These are phyloP conservation scores for Pichia sp. DNA, from an alignment of 1,139 yeast genomes.

Conservation along the genomic window DNA sequence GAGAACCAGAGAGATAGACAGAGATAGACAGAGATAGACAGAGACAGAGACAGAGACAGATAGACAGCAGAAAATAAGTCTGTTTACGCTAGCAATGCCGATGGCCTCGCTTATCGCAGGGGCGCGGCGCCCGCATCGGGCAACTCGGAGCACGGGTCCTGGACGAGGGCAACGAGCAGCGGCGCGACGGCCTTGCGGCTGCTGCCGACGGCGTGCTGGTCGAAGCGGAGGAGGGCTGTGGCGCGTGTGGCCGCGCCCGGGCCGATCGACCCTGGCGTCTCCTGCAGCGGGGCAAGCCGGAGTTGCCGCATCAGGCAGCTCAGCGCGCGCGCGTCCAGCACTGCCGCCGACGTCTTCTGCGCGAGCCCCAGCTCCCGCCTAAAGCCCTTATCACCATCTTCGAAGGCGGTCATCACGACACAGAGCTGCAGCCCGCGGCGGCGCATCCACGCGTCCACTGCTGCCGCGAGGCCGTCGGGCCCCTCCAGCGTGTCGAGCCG, in stretches of 20 bases:
- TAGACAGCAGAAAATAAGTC: too few relatives aligned
- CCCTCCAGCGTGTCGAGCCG: neutral
- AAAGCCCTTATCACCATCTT: neutral
- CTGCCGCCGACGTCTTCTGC: neutral
- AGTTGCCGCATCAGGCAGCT: constrained; percentile 2
- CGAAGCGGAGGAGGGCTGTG: neutral
- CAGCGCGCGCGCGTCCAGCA: neutral
- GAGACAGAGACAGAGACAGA: too few relatives aligned
- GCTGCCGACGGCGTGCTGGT: neutral
- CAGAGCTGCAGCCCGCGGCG: constrained; percentile 28
- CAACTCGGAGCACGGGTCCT: neutral
- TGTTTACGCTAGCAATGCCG: too few relatives aligned
- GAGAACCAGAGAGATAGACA: too few relatives aligned
- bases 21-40: too few relatives aligned
- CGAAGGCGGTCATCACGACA: constrained; percentile 5
- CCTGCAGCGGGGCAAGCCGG: neutral
- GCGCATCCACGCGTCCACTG: constrained; percentile 17
- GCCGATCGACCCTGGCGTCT: too few relatives aligned
- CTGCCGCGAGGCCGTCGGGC: neutral
- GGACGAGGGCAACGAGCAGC: neutral
- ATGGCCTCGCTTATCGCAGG: neutral
- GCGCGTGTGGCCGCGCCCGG: neutral
- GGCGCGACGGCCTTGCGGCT: constrained; percentile 4
- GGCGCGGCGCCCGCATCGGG: neutral
- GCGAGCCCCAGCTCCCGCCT: constrained; percentile 1